A percentile compares a stretch with the other conserved stretches of the same genome.
phyloP scores from a whole-genome alignment of 768 basidiomycete species.

The Termitomyces sp. region DNA sequence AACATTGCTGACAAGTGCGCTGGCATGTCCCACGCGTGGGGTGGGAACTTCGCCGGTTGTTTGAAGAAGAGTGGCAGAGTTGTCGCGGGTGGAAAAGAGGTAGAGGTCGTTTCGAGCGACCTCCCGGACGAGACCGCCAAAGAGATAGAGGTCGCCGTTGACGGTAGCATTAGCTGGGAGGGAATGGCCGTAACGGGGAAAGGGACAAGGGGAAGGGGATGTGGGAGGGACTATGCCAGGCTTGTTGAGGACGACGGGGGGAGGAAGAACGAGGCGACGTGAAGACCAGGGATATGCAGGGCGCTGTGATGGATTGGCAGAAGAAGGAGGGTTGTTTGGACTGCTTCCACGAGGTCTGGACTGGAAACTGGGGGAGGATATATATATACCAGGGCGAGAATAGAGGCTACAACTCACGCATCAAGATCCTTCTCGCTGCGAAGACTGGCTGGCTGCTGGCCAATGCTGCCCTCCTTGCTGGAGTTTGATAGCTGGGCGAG shows the following conservation, averaged over 20 bases:
- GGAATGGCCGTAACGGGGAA: constrained; percentile 95
- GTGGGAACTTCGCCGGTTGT: constrained; percentile 88
- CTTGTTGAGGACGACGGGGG: constrained; percentile 63
- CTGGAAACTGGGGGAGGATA: constrained; percentile 9
- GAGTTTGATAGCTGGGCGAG: constrained; percentile 52
- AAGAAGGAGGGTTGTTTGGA: background rate
- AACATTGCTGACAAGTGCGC: constrained; percentile 93
- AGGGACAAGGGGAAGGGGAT: constrained; percentile 80
- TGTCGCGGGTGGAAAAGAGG: constrained; percentile 77
- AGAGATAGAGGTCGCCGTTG: constrained; percentile 92
- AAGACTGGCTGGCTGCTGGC: background rate
- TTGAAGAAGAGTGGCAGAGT: constrained; percentile 79
- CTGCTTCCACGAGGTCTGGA: constrained; percentile 22
- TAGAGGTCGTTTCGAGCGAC: constrained; percentile 90
- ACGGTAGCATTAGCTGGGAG: constrained; percentile 75
- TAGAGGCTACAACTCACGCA: constrained; percentile 29
- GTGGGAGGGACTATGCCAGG: constrained; percentile 64
- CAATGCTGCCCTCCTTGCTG: constrained; percentile 26
- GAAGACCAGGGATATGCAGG: constrained; percentile 85
- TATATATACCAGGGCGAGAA: background rate
- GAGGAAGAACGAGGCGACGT: constrained; percentile 66
- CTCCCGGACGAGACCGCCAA: constrained; percentile 95
- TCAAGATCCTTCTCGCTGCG: constrained; percentile 26
- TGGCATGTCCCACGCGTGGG: constrained; percentile 93
- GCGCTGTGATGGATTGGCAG: constrained; percentile 30